These are phyloP conservation scores for Saturnispora sanitii DNA, from an alignment of 805 yeast species.

Conservation along the genomic window DNA sequence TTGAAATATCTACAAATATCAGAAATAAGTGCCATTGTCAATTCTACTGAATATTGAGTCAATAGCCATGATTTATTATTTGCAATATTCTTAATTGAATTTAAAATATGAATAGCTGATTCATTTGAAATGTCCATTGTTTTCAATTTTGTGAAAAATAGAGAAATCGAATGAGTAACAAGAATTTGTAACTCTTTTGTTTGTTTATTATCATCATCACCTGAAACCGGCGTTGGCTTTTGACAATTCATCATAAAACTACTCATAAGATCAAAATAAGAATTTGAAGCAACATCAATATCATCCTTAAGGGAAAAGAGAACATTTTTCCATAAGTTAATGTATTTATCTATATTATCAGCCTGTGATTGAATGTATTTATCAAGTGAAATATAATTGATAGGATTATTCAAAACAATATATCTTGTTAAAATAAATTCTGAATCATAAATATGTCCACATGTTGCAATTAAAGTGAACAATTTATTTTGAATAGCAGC, in stretches of 20 bases:
- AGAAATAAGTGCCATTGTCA: constrained; percentile 23
- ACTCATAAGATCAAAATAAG: constrained; percentile 4
- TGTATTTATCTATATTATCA: background rate
- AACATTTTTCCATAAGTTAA: constrained; percentile 7
- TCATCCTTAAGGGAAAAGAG: constrained; percentile 4
- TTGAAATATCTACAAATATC: constrained; percentile 10
- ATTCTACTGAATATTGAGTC: constrained; percentile 58
- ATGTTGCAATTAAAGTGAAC: constrained; percentile 13
- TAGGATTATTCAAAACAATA: constrained; percentile 11
- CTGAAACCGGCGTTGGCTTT: no score
- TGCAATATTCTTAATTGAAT: constrained; percentile 32
- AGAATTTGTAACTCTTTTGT: constrained; percentile 2
- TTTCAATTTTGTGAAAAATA: constrained; percentile 1
- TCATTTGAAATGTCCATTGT: background rate
- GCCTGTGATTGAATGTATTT: background rate
- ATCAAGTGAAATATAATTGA: constrained; percentile 3
- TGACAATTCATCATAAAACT: constrained; percentile 5
- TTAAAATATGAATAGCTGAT: constrained; percentile 13
- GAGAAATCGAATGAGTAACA: constrained; percentile 6
- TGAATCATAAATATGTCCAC: constrained; percentile 13
- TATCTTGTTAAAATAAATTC: constrained; percentile 18
- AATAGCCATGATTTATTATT: constrained; percentile 47
- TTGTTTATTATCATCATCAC: background rate
- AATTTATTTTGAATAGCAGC: constrained; percentile 8
- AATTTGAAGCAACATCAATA: background rate